Base-by-base conservation (phyloP, 2,329 filamentous ascomycete species). In the Fusarium zealandicum region DNA sequence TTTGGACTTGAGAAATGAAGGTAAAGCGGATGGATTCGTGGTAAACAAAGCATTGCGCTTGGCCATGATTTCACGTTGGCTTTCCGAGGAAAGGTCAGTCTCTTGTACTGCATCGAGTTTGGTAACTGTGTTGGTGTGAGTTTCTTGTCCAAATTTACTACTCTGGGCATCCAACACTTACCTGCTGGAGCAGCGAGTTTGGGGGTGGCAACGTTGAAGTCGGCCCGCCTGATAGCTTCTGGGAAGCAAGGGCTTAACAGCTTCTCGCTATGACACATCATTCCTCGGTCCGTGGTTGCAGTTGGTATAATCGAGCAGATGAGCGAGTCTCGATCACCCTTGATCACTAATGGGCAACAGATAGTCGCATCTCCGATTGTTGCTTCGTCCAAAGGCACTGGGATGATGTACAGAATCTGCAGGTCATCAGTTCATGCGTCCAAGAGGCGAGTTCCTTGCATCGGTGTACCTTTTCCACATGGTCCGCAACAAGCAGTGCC, bases 321-420 rank as follows among this genome's bases (percentile, higher is more conserved):
- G 13, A 61, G 38, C 2, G 43, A 53, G 31, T 56, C 51, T 32
- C 41, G 33, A 22, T 58, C 47, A 9, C 51, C 42, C 18, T 53
- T 58, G 17, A 61, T 53, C n/a, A 58, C 58, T 20, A 61, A 31
- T 1, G 58, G 58, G 22, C 54, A 58, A 42, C 58, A 61, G 18
- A 61, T 49, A 8, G 51, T 58, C 11, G 58, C 58, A 20, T 61
- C 43, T 44, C 54, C 54, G 35, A 61, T 55, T 6, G 58, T 61
- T 20, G 58, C 58, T 22, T 51, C 47, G 32, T 61, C 58, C 51
- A 61, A 38, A 12, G 58, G 58, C n/a, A 61, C 58, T 13, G 58
- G 58, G 28, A 61, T 49, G 20, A 61, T 58, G 40, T 55, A 61
- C 2, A 61, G 37, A n/a, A 52, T 41, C 54, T 58, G 25, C n/a